These are phyloP conservation scores for Periconia sp. DNA, from an alignment of 2,329 filamentous ascomycete genomes.

Conservation along the genomic window DNA sequence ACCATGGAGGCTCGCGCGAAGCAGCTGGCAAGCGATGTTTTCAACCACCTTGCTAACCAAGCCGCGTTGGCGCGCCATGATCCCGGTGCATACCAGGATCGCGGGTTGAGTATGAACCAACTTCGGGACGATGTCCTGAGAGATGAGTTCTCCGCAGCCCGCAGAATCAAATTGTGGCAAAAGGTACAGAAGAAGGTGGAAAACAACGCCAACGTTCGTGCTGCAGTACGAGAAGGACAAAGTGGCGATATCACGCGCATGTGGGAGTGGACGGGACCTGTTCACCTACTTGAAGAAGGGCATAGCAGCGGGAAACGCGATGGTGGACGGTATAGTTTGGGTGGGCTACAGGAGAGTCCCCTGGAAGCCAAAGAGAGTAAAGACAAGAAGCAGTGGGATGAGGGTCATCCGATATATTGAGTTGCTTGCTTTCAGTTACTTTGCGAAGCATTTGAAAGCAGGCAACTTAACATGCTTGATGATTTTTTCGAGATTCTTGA, in stretches of 20 bases:
- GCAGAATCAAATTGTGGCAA: slow-evolving; percentile 82
- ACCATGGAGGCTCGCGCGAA: slow-evolving; percentile 75
- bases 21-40: slow-evolving; percentile 76
- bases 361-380: slow-evolving; percentile 31
- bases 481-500: neutral
- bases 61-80: slow-evolving; percentile 74
- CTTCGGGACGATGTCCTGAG: slow-evolving; percentile 88
- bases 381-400: slow-evolving; percentile 48
- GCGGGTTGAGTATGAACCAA: slow-evolving; percentile 84
- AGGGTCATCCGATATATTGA: slow-evolving; percentile 51
- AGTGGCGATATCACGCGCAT: slow-evolving; percentile 60
- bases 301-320: slow-evolving; percentile 31
- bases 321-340: slow-evolving; percentile 36
- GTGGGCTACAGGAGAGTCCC: slow-evolving; percentile 33
- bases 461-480: no score
- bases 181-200: slow-evolving; percentile 84
- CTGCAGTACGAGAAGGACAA: slow-evolving; percentile 66
- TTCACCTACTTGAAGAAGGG: slow-evolving; percentile 51
- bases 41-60: slow-evolving; percentile 80
- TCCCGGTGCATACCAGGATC: slow-evolving; percentile 65
- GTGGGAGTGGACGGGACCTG: slow-evolving; percentile 70
- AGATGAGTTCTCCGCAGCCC: slow-evolving; percentile 72
- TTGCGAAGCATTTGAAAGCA: no score
- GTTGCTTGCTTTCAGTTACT: slow-evolving; percentile 4
- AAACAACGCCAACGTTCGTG: slow-evolving; percentile 88